phyloP scores from a whole-genome alignment of 2,329 filamentous ascomycete species.

The Cordyceps cateniannulata region DNA sequence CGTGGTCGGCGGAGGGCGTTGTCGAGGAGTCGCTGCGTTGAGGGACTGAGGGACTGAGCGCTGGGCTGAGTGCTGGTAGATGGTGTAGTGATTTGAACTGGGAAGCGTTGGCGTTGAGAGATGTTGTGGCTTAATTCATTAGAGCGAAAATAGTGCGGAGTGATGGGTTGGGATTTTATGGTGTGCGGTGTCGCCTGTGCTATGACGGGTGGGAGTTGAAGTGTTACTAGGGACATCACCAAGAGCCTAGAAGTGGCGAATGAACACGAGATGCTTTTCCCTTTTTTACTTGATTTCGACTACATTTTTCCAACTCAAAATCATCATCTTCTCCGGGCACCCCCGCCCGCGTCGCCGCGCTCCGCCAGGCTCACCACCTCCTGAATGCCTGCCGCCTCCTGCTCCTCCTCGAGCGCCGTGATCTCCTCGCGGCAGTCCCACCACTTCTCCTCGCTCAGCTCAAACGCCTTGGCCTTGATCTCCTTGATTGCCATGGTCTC shows the following conservation, averaged over 20 bases:
- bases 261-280: neutral
- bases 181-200: neutral
- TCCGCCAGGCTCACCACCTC: constrained; percentile 88
- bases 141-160: neutral
- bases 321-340: constrained; percentile 24
- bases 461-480: constrained; percentile 84
- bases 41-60: no score
- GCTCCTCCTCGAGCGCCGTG: constrained; percentile 83
- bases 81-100: neutral
- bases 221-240: no score
- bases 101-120: constrained; percentile 2
- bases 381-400: constrained; percentile 89
- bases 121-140: neutral
- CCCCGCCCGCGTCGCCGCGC: constrained; percentile 48
- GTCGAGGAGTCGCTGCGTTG: constrained; percentile 22
- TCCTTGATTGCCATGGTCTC: constrained; percentile 78
- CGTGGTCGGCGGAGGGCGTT: constrained; percentile 24
- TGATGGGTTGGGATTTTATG: neutral
- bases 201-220: no score
- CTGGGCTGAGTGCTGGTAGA: no score
- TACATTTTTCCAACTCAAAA: neutral
- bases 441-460: constrained; percentile 92
- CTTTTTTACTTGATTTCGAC: neutral
- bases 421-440: constrained; percentile 98
- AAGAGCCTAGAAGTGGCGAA: no score